Evolutionary conservation across 192 early-diverging fungal genomes (phyloP).

Genomic region (Allomyces macrogynus): DNA sequence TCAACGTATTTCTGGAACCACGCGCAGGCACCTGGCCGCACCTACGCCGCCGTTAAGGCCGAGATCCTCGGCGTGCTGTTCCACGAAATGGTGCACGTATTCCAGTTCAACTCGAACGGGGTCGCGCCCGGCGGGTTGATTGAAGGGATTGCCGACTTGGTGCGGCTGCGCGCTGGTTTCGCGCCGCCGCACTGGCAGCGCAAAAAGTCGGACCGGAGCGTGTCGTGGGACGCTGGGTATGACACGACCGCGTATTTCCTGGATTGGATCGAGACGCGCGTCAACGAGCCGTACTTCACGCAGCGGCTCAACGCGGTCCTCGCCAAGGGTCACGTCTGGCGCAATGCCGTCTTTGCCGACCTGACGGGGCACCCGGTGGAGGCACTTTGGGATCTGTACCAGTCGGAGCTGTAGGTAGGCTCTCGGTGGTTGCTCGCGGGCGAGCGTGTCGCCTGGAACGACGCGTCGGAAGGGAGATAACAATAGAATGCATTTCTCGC

Average conservation of each 20-base stretch:
- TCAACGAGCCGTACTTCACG: background rate
- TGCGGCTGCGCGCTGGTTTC: constrained; percentile 11
- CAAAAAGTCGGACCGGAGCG: background rate
- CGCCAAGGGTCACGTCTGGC: no score
- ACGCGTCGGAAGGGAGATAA: no score
- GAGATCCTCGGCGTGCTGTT: constrained; percentile 6
- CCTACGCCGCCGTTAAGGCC: no score
- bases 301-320: no score
- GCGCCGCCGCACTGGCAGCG: constrained; percentile 16
- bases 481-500: no score
- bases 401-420: no score
- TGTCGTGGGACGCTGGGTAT: constrained; percentile 17
- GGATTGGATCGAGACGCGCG: constrained; percentile 12
- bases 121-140: constrained; percentile 12
- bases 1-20: constrained; percentile 6
- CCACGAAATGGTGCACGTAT: constrained; percentile 13
- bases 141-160: constrained; percentile 22
- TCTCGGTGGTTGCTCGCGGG: no score
- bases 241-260: constrained; percentile 21
- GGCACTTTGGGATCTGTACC: no score
- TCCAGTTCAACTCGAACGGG: constrained; percentile 8
- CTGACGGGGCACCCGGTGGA: no score
- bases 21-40: background rate
- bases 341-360: no score
- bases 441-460: no score